Evolutionary conservation across 306 rosid species (phyloP), one percentile per base, ranked within the genome.

Genomic region (Castanopsis chinensis): DNA sequence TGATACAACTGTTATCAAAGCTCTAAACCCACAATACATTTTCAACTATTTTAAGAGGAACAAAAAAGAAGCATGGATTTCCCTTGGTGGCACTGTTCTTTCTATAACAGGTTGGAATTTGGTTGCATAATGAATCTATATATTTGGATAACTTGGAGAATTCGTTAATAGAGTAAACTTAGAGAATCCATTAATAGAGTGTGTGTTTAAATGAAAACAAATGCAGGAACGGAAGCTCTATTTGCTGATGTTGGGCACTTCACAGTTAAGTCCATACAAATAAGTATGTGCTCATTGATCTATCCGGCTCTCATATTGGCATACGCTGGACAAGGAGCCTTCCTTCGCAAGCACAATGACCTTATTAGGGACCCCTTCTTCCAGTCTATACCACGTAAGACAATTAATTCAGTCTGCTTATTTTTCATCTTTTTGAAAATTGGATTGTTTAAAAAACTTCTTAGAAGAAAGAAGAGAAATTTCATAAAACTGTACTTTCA

Each of bases 181-280:
- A 25, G 27, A 25, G 27, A 25, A 25, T 25, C 27, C 45, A 5
- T 30, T 45, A 6, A 57, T 18, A 20, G 4, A 33, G 28, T 21
- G 23, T 37, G 45, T 1, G 45, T 30, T 30, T 19, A 28, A 63
- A 63, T 63, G 69, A 28, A 28, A 63, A 54, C 17, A 43, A 37
- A 37, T 71, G 76, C 75, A 93, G 94, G 98, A 83, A 85, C 93
- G 28, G 97, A 94, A 81, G 97, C 98, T 43, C 28, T 94, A 11
- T 90, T 92, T 87, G 97, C 97, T 2, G 97, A 94, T 83, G 92
- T 94, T 68, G 97, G 98, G 12, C 97, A 90, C 79, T 94, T 94
- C 88, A 80, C 94, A 0, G 89, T 94, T 1, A 74, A 71, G 6
- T 92, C 98, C 19, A 80, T 94, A 52, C 97, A 92, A 45, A 81